Evolutionary conservation across 306 rosid genomes (phyloP).

Genomic region (Ceratonia siliqua): DNA sequence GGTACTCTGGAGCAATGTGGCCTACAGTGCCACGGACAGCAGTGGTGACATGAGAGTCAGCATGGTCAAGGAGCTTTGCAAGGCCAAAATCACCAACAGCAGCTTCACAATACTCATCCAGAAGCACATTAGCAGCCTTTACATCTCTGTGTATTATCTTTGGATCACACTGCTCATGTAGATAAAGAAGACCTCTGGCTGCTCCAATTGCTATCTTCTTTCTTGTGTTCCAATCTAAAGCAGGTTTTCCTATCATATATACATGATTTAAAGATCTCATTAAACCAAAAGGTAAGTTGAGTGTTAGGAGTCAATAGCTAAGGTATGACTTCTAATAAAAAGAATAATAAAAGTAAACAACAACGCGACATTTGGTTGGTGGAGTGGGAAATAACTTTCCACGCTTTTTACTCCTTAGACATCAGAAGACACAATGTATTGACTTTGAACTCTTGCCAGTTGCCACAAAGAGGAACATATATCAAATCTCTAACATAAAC

Average conservation of each 20-base stretch:
- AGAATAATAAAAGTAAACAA: constrained; percentile 1
- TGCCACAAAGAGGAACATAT: background rate
- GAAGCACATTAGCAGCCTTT: constrained; percentile 95
- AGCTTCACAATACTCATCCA: constrained; percentile 85
- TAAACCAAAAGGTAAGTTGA: background rate
- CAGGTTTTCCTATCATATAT: constrained; percentile 72
- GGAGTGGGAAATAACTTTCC: background rate
- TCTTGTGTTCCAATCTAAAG: constrained; percentile 92
- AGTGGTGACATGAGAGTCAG: constrained; percentile 95
- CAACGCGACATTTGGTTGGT: background rate
- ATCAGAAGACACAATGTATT: background rate
- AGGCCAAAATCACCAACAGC: constrained; percentile 97
- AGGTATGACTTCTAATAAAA: background rate
- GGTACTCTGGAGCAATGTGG: constrained; percentile 97
- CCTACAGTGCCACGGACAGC: constrained; percentile 99
- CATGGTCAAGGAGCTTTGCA: constrained; percentile 96
- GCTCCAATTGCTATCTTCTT: constrained; percentile 96
- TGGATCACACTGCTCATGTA: constrained; percentile 97
- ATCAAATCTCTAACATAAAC: background rate
- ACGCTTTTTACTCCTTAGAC: background rate
- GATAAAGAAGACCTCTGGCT: constrained; percentile 91
- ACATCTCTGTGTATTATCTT: constrained; percentile 98
- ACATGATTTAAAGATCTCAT: background rate
- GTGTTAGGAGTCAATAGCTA: background rate
- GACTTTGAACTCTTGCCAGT: background rate